Evolutionary conservation across 257 asterid genomes (phyloP), one percentile per base, ranked within the genome.

Genomic region (Solanum pimpinellifolium): DNA sequence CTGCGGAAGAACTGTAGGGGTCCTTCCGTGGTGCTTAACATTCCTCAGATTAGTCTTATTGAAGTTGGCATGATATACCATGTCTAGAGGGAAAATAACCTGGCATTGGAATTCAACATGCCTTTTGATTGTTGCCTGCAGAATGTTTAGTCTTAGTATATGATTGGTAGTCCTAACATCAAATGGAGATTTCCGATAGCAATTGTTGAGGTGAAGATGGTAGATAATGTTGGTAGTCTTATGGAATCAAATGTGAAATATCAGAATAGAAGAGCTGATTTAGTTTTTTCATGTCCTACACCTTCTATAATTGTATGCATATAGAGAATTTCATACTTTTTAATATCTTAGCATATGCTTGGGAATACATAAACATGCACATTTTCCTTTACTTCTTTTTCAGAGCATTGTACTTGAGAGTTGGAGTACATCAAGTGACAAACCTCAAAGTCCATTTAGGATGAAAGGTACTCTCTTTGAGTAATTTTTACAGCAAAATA

Each of bases 1-100:
- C 86, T 91, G 46, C 88, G 90, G 88, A 87, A 89, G 93, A 91
- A 90, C 68, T 86, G 86, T 35, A 83, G 92, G 87, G 91, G 89
- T 25, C 89, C 91, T 31, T 86, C 87, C 29, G 89, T 87, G 72
- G 91, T 77, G 65, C 83, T 91, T n/a, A 90, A 89, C 84, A 78
- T 88, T 37, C 93, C 93, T 89, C 91, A 87, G 42, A 74, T 81
- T 83, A 87, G 89, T 44, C 69, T 91, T 83, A 82, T 91, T 49
- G 92, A 91, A 86, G 93, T 91, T 35, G 93, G 93, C 11, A 89
- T 91, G 92, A 85, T 89, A 33, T 91, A 91, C 72, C 66, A 87
- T 89, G 92, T 91, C 49, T 31, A 37, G 84, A 25, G 44, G 12
- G 44, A 29, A 14, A 23, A 80, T 47, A 31, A 47, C 42, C 68